Conservation (phyloP, 2,329 filamentous ascomycete species). For the Dactylellina parvicollis region DNA sequence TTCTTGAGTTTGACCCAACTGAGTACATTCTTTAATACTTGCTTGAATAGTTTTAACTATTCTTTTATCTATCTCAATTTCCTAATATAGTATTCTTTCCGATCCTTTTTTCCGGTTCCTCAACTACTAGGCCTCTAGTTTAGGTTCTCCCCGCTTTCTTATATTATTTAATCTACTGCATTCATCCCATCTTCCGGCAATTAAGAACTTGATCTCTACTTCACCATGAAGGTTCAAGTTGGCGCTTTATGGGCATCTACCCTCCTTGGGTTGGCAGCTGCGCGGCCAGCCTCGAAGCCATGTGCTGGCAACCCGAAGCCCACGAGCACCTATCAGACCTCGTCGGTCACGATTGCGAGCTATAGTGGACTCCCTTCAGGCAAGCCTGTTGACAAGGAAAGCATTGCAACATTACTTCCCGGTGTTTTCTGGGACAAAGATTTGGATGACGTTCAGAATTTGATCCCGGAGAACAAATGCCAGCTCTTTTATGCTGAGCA, state of each 20-base stretch:
- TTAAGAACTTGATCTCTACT: not conserved
- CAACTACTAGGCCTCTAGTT: not conserved
- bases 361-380: constrained; percentile 34
- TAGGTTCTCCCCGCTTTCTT: not conserved
- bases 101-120: not conserved
- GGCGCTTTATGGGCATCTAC: not conserved
- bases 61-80: constrained; percentile 16
- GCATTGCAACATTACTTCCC: constrained; percentile 32
- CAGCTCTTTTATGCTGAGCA: constrained; percentile 52
- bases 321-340: constrained; percentile 16
- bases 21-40: constrained; percentile 20
- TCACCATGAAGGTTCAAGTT: constrained; percentile 16
- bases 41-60: constrained; percentile 11
- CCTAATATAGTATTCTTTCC: constrained; percentile 3
- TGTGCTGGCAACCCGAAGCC: not conserved
- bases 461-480: constrained; percentile 34
- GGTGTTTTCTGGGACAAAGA: constrained; percentile 49
- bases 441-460: constrained; percentile 31
- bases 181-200: not conserved
- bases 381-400: not conserved
- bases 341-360: constrained; percentile 32
- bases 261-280: constrained; percentile 9
- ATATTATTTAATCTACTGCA: constrained; percentile 6
- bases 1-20: not conserved
- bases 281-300: constrained; percentile 19